Base-by-base conservation (phyloP, 768 basidiomycete species). In the Kwoniella botswanensis region DNA sequence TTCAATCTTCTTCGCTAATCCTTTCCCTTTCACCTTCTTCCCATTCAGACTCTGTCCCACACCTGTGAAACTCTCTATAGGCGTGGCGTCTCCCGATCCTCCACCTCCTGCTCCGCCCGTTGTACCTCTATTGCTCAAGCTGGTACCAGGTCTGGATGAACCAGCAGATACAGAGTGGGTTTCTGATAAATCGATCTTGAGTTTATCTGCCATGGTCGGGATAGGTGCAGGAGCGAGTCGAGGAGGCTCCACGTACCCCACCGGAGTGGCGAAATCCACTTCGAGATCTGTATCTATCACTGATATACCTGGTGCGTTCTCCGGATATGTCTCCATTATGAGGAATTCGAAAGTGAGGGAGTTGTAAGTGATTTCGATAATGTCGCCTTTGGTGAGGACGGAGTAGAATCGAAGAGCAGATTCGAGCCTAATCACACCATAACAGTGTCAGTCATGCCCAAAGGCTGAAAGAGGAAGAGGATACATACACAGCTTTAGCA, bases 301-400 rank as follows among this genome's bases (percentile, higher is more conserved):
- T 59, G 86, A 89, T 77, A 99, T 98, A 9, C 94, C 96, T 68
- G 89, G 89, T 21, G 59, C 35, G 21, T 91, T 93, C 9, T 91
- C 92, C 1, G 94, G 94, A 56, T 86, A 88, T 17, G 78, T 81
- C 84, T 98, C 96, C 93, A 98, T 97, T 46, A 99, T 90, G 54
- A 98, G 89, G 57, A 99, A 88, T 62, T 94, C 93, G 82, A 99
- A 98, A 22, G 93, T 88, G 78, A 99, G 93, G 0, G 90, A 90
- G 82, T 98, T 98, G 85, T 99, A 98, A n/a, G 87, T 89, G 79
- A 99, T 96, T 85, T 98, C 97, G 81, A 99, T 93, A 71, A 97
- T 96, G 80, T 99, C 97, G 55, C 94, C 94, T 78, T 94, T 93
- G 0, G 95, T 94, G 26, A 99, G 86, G 18, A 89, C 89, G 35